These are phyloP conservation scores for Barnettozyma siamensis DNA, from an alignment of 805 yeast species.

Conservation along the genomic window DNA sequence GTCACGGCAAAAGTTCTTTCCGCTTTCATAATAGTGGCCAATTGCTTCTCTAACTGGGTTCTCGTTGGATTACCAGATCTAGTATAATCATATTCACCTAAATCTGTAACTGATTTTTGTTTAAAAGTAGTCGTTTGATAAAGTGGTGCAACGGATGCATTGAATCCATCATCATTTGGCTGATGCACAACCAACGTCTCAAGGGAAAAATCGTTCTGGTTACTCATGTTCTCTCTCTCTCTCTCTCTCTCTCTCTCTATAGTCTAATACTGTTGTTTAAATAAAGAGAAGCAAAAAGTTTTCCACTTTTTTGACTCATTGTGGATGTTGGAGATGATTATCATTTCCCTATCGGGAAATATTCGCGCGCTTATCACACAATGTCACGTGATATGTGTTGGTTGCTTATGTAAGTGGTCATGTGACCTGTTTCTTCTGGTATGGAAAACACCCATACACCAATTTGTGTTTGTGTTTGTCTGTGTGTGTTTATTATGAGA, in stretches of 20 bases:
- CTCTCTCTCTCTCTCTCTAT: no score
- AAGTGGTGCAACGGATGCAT: conserved; percentile 80
- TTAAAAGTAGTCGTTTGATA: conserved; percentile 95
- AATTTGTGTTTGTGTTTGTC: no score
- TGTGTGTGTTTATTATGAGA: no score
- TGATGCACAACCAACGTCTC: conserved; percentile 14
- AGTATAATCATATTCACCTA: conserved; percentile 84
- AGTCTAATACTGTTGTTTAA: no score
- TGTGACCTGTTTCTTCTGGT: no score
- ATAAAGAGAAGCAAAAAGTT: not conserved
- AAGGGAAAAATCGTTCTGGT: conserved; percentile 12
- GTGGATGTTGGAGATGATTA: not conserved
- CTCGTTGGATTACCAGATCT: conserved; percentile 94
- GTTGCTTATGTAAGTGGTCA: no score
- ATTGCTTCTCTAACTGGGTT: conserved; percentile 68
- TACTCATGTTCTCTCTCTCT: no score
- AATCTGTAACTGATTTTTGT: conserved; percentile 61
- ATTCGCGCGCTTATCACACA: not conserved
- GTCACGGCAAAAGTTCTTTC: conserved; percentile 73
- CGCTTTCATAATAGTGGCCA: conserved; percentile 78
- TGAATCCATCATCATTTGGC: conserved; percentile 55
- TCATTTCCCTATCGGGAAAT: not conserved
- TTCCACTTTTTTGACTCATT: not conserved
- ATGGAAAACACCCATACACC: not conserved
- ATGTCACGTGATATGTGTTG: not conserved